Conservation (phyloP, 1,284 basidiomycete species). For the Cryptococcus sp. region DNA sequence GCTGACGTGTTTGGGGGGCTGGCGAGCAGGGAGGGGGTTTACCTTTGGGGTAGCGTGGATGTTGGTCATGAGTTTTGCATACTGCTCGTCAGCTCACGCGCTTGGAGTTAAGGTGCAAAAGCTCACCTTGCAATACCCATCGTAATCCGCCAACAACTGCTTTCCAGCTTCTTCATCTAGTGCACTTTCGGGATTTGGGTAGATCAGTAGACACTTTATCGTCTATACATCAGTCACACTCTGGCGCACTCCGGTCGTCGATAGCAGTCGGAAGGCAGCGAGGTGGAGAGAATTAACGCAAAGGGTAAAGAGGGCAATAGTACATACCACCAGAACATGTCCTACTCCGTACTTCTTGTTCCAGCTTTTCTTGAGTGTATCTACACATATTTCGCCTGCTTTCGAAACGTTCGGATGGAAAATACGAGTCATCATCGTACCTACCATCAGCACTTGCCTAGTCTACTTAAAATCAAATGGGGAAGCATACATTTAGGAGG, state of each 20-base stretch:
- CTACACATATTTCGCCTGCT: conserved; percentile 90
- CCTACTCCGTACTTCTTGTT: conserved; percentile 82
- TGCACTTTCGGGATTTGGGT: conserved; percentile 92
- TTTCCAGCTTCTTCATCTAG: conserved; percentile 93
- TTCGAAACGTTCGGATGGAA: conserved; percentile 94
- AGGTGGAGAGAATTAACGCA: neutral
- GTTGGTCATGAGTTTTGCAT: conserved; percentile 35
- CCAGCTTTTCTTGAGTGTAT: conserved; percentile 97
- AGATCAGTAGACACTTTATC: conserved; percentile 90
- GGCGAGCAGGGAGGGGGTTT: conserved; percentile 5
- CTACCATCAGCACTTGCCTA: conserved; percentile 48
- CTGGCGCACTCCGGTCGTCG: neutral
- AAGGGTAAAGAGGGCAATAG: too few species aligned
- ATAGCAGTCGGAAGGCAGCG: neutral
- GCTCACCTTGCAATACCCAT: conserved; percentile 65
- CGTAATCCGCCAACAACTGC: conserved; percentile 80
- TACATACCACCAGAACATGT: conserved; percentile 69
- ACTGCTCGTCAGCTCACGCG: conserved; percentile 10
- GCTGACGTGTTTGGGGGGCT: neutral
- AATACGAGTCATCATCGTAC: conserved; percentile 85
- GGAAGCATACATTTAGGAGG: conserved; percentile 78
- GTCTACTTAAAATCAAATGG: too few species aligned
- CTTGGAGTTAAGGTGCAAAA: neutral
- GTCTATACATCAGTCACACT: conserved; percentile 48
- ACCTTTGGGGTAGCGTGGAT: conserved; percentile 44